Percentiles rank a stretch among this genome's conserved stretches.
phyloP scores from a whole-genome alignment of 441 rosid genomes.

The Gossypium davidsonii region DNA sequence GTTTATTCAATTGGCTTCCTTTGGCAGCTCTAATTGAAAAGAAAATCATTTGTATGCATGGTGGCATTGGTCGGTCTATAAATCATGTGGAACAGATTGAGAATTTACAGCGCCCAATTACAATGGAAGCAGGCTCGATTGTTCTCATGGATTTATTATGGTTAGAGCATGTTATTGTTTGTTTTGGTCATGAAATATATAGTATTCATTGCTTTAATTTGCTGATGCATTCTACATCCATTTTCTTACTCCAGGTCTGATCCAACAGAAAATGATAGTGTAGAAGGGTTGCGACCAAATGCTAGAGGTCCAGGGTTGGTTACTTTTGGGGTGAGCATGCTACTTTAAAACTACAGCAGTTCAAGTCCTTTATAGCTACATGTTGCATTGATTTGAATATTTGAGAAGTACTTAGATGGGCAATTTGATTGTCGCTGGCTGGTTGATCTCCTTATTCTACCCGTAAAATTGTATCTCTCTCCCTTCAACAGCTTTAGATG shows the following conservation, averaged over 20 bases:
- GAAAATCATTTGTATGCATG: slow-evolving; percentile 98
- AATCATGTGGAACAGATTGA: slow-evolving; percentile 95
- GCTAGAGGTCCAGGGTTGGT: slow-evolving; percentile 99
- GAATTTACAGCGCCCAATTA: slow-evolving; percentile 85
- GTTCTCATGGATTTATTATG: slow-evolving; percentile 97
- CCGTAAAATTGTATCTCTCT: neutral
- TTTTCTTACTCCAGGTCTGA: slow-evolving; percentile 64
- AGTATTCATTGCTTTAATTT: slow-evolving; percentile 7
- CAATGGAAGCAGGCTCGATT: slow-evolving; percentile 97
- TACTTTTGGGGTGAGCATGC: slow-evolving; percentile 86
- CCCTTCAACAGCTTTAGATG: neutral
- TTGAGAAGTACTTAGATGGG: neutral
- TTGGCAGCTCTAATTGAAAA: slow-evolving; percentile 93
- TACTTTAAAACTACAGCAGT: neutral
- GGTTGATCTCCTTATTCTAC: neutral
- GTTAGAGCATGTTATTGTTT: slow-evolving; percentile 38
- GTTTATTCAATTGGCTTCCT: slow-evolving; percentile 96
- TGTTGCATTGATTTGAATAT: neutral
- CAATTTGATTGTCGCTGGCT: neutral
- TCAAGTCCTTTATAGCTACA: neutral
- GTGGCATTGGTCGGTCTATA: slow-evolving; percentile 98
- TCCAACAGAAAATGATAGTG: slow-evolving; percentile 98
- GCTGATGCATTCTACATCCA: neutral
- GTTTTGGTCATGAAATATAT: neutral
- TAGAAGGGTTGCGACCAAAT: slow-evolving; percentile 95